Evolutionary conservation across 1,284 basidiomycete species (phyloP).

Genomic region (Vanrija pseudolonga): DNA sequence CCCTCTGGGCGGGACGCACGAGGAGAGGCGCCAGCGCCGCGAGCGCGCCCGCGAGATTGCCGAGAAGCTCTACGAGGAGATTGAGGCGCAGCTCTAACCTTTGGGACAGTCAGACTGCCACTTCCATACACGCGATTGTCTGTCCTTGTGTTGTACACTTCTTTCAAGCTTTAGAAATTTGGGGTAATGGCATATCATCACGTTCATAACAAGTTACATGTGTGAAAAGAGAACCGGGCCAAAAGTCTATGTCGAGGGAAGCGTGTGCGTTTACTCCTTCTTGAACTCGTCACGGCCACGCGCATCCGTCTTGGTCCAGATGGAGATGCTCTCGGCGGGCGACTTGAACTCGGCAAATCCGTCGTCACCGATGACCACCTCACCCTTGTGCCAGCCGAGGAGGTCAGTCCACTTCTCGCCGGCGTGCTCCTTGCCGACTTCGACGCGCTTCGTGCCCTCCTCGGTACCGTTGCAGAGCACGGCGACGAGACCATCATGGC

Average conservation of each 20-base stretch:
- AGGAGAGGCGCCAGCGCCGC: constrained; percentile 5
- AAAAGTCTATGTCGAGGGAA: too few relatives aligned
- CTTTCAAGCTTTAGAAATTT: too few relatives aligned
- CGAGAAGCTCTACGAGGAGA: constrained; percentile 19
- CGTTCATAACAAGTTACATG: too few relatives aligned
- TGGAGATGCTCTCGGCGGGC: constrained; percentile 51
- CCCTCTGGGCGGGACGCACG: not conserved
- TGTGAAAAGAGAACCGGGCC: too few relatives aligned
- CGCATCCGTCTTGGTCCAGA: constrained; percentile 55
- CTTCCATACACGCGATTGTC: not conserved
- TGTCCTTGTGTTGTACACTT: too few relatives aligned
- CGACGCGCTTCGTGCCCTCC: constrained; percentile 52
- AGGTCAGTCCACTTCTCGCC: constrained; percentile 58
- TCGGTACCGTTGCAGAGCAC: constrained; percentile 48
- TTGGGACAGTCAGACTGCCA: not conserved
- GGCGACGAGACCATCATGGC: constrained; percentile 54
- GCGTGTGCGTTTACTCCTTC: constrained; percentile 27
- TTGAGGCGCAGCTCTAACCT: constrained; percentile 16
- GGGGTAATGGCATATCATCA: too few relatives aligned
- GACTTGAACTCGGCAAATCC: constrained; percentile 57
- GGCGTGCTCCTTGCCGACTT: constrained; percentile 55
- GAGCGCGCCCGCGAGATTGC: constrained; percentile 14
- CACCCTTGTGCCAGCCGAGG: constrained; percentile 56
- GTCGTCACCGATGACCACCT: constrained; percentile 56
- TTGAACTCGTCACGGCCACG: constrained; percentile 52